These are phyloP conservation scores for Aegle marmelos DNA, from an alignment of 345 rosid species.

Conservation along the genomic window DNA sequence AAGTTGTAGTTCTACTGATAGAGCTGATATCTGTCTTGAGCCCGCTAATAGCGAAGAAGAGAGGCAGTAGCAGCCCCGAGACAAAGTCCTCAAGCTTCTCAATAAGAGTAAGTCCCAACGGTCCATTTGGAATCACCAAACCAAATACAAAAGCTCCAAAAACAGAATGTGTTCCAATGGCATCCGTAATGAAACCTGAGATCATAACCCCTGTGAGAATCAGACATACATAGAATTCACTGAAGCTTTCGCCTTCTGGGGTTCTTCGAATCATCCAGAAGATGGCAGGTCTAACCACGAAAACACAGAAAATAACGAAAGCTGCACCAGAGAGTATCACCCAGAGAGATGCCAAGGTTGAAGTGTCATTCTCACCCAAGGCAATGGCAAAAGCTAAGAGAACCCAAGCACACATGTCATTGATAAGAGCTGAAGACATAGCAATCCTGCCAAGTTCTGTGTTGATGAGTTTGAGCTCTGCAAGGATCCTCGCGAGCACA, in stretches of 20 bases:
- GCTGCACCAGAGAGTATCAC: slow-evolving; percentile 57
- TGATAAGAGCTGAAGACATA: slow-evolving; percentile 87
- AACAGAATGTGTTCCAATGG: slow-evolving; percentile 93
- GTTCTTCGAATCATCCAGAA: slow-evolving; percentile 69
- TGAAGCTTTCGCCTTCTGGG: slow-evolving; percentile 85
- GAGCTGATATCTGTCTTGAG: slow-evolving; percentile 59
- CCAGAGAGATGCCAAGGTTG: slow-evolving; percentile 67
- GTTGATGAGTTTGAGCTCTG: slow-evolving; percentile 87
- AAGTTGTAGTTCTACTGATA: slow-evolving; percentile 43
- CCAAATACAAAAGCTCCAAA: slow-evolving; percentile 95
- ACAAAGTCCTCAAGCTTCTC: slow-evolving; percentile 97
- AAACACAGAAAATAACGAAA: slow-evolving; percentile 52
- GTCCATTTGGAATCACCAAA: slow-evolving; percentile 85
- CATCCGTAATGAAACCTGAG: slow-evolving; percentile 85
- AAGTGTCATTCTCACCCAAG: slow-evolving; percentile 53
- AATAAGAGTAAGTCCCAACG: slow-evolving; percentile 77
- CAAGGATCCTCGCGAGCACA: slow-evolving; percentile 80
- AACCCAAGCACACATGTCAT: slow-evolving; percentile 92
- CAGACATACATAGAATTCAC: slow-evolving; percentile 74
- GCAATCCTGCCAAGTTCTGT: slow-evolving; percentile 86
- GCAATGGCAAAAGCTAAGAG: slow-evolving; percentile 81
- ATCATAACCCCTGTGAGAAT: slow-evolving; percentile 96
- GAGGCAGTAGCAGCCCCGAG: slow-evolving; percentile 90
- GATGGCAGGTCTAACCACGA: slow-evolving; percentile 63
- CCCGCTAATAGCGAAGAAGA: slow-evolving; percentile 91